Conservation (phyloP, 805 yeast species). For the Scheffersomyces ergatensis region DNA sequence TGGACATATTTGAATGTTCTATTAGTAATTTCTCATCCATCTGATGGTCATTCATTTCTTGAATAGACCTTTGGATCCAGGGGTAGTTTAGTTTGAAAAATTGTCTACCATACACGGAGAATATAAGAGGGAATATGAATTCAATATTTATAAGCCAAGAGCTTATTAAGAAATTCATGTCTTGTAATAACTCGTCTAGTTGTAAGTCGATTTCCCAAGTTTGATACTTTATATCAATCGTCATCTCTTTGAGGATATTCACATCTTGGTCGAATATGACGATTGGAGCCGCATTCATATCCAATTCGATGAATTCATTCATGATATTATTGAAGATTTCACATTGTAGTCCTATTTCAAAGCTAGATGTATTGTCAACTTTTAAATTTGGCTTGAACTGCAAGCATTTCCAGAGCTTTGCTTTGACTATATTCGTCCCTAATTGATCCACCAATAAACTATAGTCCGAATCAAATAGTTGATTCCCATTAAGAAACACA, state of each 20-base stretch:
- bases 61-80: neutral
- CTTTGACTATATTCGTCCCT: constrained; percentile 3
- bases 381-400: constrained; percentile 6
- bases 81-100: constrained; percentile 17
- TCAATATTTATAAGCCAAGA: constrained; percentile 27
- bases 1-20: neutral
- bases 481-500: neutral
- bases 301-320: neutral
- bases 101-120: constrained; percentile 27
- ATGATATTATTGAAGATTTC: neutral
- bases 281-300: neutral
- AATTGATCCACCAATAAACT: constrained; percentile 9
- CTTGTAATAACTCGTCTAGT: constrained; percentile 5
- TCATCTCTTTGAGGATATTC: constrained; percentile 3
- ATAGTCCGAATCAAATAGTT: constrained; percentile 1
- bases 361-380: constrained; percentile 3
- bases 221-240: constrained; percentile 6
- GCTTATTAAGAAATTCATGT: constrained; percentile 18
- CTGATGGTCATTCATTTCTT: neutral
- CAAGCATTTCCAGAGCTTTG: constrained; percentile 9
- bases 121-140: constrained; percentile 24
- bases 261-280: neutral
- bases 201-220: constrained; percentile 4
- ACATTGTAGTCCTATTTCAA: neutral
- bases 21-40: neutral